Base-by-base conservation (phyloP, 805 yeast genomes). In the Wickerhamomyces ciferrii region DNA sequence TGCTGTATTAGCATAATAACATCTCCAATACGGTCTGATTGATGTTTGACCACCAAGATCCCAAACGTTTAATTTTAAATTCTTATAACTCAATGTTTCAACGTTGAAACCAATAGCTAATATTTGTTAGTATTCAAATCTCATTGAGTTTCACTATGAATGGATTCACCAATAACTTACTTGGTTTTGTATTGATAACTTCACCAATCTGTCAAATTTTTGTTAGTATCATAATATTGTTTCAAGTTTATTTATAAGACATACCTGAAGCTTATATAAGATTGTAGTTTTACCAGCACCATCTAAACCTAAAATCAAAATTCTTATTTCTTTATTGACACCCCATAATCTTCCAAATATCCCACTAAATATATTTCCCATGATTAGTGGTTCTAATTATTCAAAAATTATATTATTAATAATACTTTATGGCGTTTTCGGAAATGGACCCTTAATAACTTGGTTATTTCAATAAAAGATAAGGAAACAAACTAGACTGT, bases 261-360 rank as follows among this genome's bases (percentile, higher is more conserved):
- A n/a, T 45, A 68, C 71, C 58, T 92, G 97, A 49, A 92, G 72
- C 54, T 94, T 77, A 70, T 92, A 92, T 47, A 92, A 74, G 51
- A 92, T 92, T 11, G 99, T 94, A 31, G 99, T 92, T 64, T 92
- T 91, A 41, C 98, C 98, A 1, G 97, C 97, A 70, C 97, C 97
- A 68, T 91, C 98, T 46, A 91, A 72, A 7, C 98, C 98, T 42
- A 91, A 72, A 50, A 91, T 92, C 47, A 91, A 78, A 44, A 91
- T 90, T 59, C 97, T 78, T 59, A 91, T 84, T 68, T 91, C 97
- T 65, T 88, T 88, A 59, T 84, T 84, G 42, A 84, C 78, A 19
- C 95, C 94, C 97, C 97, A 92, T 43, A 92, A 74, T 56, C 80
- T 79, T 45, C 89, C 83, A 62, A 94, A 90, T 59, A 94, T 80